These are phyloP conservation scores for Lichtheimia hyalospora DNA, from an alignment of 371 early-diverging fungal genomes.

Conservation along the genomic window DNA sequence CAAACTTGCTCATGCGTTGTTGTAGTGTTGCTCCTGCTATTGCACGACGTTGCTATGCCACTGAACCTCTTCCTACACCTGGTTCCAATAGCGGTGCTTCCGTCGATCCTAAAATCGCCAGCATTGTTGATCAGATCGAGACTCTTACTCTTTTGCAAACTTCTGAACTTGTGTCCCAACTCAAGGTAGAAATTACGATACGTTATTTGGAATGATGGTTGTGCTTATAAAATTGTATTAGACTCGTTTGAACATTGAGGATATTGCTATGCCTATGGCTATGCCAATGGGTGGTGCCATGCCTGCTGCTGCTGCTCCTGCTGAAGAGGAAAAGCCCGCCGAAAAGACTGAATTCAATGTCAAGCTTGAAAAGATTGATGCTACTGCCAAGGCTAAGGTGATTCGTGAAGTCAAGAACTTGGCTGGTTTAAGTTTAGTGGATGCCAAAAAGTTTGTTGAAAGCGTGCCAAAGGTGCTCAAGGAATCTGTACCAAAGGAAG, in stretches of 20 bases:
- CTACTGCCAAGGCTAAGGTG: slow-evolving; percentile 94
- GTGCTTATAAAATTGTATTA: slow-evolving; percentile 33
- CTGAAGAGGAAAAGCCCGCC: slow-evolving; percentile 78
- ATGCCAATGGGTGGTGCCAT: slow-evolving; percentile 59
- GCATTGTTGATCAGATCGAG: slow-evolving; percentile 89
- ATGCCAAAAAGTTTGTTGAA: slow-evolving; percentile 99
- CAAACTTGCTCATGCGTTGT: background rate
- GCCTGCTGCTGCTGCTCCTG: slow-evolving; percentile 57
- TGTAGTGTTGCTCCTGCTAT: slow-evolving; percentile 25
- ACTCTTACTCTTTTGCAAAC: slow-evolving; percentile 90
- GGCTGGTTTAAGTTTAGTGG: slow-evolving; percentile 93
- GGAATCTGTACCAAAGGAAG: slow-evolving; percentile 95
- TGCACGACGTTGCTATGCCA: slow-evolving; percentile 44
- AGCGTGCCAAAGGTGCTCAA: slow-evolving; percentile 94
- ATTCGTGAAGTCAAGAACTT: slow-evolving; percentile 97
- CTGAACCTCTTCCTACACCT: slow-evolving; percentile 57
- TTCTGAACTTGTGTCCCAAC: slow-evolving; percentile 80
- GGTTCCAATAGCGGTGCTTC: slow-evolving; percentile 50
- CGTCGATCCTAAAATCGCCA: slow-evolving; percentile 72
- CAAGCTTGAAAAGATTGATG: slow-evolving; percentile 95
- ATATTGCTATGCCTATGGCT: slow-evolving; percentile 84
- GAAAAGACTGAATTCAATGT: slow-evolving; percentile 94
- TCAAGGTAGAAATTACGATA: slow-evolving; percentile 73
- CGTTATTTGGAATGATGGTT: too few relatives aligned
- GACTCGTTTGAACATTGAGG: slow-evolving; percentile 90